Conservation (phyloP, 1,284 basidiomycete genomes). For the Pseudozyma pruni region DNA sequence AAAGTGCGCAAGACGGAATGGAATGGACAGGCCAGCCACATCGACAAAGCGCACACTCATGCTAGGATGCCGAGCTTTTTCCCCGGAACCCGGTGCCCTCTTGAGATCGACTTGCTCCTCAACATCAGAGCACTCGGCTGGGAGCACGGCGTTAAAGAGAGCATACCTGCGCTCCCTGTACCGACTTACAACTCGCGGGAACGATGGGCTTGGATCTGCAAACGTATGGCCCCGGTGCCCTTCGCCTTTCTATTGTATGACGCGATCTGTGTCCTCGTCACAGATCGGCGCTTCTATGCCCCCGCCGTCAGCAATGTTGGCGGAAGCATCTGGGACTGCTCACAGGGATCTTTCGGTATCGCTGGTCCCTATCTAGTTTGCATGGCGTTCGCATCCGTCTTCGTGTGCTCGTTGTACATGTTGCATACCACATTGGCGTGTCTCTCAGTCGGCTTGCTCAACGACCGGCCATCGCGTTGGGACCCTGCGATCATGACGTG, state of each 20-base stretch:
- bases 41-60: neutral
- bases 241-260: slow-evolving; percentile 18
- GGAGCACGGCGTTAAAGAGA: slow-evolving; percentile 36
- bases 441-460: slow-evolving; percentile 8
- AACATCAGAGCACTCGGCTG: slow-evolving; percentile 48
- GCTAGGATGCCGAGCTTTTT: slow-evolving; percentile 29
- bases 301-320: slow-evolving; percentile 5
- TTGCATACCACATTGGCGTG: neutral
- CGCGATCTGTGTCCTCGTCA: slow-evolving; percentile 18
- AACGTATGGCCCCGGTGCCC: slow-evolving; percentile 1
- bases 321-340: slow-evolving; percentile 26
- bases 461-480: slow-evolving; percentile 25
- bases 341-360: slow-evolving; percentile 15
- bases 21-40: neutral
- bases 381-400: slow-evolving; percentile 5
- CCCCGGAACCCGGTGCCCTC: slow-evolving; percentile 26
- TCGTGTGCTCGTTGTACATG: slow-evolving; percentile 17
- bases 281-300: slow-evolving; percentile 27
- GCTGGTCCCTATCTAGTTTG: slow-evolving; percentile 26
- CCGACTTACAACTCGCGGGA: slow-evolving; percentile 2
- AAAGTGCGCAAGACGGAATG: neutral
- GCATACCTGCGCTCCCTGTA: slow-evolving; percentile 20
- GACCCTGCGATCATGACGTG: slow-evolving; percentile 14
- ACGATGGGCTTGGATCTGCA: slow-evolving; percentile 14
- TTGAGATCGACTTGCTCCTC: slow-evolving; percentile 39